Percentiles rank a stretch among this genome's conserved stretches.
Conservation (phyloP, 164 flowering plant species). For the Liriodendron chinense region DNA sequence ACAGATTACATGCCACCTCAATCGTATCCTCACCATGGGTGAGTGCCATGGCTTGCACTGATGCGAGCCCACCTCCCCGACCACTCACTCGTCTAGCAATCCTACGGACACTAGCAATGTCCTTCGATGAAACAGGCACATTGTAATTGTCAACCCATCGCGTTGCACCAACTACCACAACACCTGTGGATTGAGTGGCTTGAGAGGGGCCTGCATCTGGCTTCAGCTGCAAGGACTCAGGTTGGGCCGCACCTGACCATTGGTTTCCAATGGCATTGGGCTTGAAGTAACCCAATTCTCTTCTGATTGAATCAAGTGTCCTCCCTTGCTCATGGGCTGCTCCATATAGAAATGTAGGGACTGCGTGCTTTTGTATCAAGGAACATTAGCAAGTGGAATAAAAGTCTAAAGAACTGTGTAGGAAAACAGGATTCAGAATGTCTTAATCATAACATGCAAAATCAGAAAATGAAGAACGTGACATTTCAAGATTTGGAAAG, state of each 20-base stretch:
- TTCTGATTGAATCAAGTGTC: conserved; percentile 53
- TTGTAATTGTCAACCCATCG: conserved; percentile 65
- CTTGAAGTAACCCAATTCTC: conserved; percentile 61
- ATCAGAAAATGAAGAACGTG: not conserved
- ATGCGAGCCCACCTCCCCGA: conserved; percentile 78
- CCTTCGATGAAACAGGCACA: conserved; percentile 58
- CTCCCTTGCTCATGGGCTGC: conserved; percentile 71
- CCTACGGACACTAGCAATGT: conserved; percentile 38
- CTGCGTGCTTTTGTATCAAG: conserved; percentile 31
- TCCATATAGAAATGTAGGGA: conserved; percentile 65
- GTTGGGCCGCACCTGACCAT: conserved; percentile 58
- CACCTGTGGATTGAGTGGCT: conserved; percentile 45
- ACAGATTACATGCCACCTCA: conserved; percentile 71
- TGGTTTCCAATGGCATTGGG: conserved; percentile 60
- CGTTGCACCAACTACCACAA: conserved; percentile 59
- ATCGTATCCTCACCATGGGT: conserved; percentile 61
- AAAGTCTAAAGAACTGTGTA: not conserved
- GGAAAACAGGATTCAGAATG: not conserved
- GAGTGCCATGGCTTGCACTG: conserved; percentile 68
- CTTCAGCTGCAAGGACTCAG: conserved; percentile 37
- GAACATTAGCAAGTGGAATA: not conserved
- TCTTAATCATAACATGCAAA: not conserved
- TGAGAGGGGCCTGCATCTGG: conserved; percentile 61
- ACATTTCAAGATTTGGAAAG: too few species aligned
- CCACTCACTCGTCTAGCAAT: conserved; percentile 69